Evolutionary conservation across 2,329 filamentous ascomycete species (phyloP), one percentile per base, ranked within the genome.

Genomic region (Phialocephala sp.): DNA sequence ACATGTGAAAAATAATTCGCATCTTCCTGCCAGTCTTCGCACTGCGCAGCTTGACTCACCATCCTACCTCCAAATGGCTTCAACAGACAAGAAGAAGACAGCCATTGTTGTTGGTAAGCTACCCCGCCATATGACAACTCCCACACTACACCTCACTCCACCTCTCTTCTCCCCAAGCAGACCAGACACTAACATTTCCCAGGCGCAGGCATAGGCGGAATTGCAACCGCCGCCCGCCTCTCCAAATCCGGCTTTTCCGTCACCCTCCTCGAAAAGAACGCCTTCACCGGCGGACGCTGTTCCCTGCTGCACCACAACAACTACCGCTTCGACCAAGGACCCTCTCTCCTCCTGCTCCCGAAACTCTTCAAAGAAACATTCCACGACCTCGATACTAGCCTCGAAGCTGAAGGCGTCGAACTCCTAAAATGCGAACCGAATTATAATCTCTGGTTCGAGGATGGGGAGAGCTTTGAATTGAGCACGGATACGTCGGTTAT

Each of bases 241-340:
- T 88, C 89, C 59, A 89, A 89, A 74, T 85, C 89, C 1, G 91
- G 90, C 45, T 88, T 89, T 75, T 76, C 83, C 39, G 90, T 93
- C n/a, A 92, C 89, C 0, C 88, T 93, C 1, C 79, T 93, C n/a
- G 91, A 93, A 77, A 92, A 92, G 81, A 92, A 93, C 73, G 79
- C 80, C 64, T 91, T 91, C 75, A 89, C 87, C 0, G 91, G 91
- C 55, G 91, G 91, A 4, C 82, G 91, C 62, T 93, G 90, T 77
- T 90, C 86, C 54, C 78, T 92, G 32, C 83, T 92, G 43, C 79
- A 85, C 60, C 79, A 85, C 65, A 79, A 85, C 57, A 87, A 85
- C 62, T 87, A 88, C 76, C 81, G 91, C 64, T 93, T 93, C 79
- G 91, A 93, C 73, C 90, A 92, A 80, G 91, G 91, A 0, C 91